Evolutionary conservation across 1,139 yeast species (phyloP), one percentile per base, ranked within the genome.

Genomic region (Pichia sp.): DNA sequence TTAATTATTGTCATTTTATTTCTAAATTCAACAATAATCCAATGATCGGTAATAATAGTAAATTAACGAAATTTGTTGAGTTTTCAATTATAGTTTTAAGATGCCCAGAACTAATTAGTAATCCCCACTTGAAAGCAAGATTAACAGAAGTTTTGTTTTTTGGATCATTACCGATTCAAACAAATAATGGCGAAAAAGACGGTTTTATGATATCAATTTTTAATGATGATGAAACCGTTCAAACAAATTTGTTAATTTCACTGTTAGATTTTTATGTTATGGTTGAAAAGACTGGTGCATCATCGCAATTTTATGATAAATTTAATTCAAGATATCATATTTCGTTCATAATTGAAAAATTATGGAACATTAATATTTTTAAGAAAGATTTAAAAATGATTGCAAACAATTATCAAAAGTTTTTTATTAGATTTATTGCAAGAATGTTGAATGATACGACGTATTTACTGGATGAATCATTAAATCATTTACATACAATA

Each of bases 231-330:
- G 76, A 78, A 50, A 65, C 86, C 47, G 86, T 89, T 1, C 70
- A 73, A 45, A 74, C 83, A 47, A 83, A 91, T 64, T 67, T 95
- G 53, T 73, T 93, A 54, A 91, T 88, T 62, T 86, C 96, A 0
- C 74, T 93, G 55, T 77, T 93, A 70, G 95, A 89, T 63, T 87
- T 90, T 59, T 93, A 93, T 67, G 96, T 93, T 44, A 90, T 88
- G 77, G 93, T 91, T 53, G 99, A 93, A 67, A 89, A 88, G 65
- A 95, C 99, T 0, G 99, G 99, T 9, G 87, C 97, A 3, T 84
- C 95, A 7, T 84, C 96, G 0, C 99, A 93, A 69, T 93, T 93
- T 67, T 93, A 93, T 67, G 99, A 93, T 70, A 93, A 93, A 68
- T 93, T 95, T 72, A 91, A 89, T 68, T 81, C 89, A 48, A 79